Conservation (phyloP, 73 alveolate species). For the Tetrahymena thermophila region DNA sequence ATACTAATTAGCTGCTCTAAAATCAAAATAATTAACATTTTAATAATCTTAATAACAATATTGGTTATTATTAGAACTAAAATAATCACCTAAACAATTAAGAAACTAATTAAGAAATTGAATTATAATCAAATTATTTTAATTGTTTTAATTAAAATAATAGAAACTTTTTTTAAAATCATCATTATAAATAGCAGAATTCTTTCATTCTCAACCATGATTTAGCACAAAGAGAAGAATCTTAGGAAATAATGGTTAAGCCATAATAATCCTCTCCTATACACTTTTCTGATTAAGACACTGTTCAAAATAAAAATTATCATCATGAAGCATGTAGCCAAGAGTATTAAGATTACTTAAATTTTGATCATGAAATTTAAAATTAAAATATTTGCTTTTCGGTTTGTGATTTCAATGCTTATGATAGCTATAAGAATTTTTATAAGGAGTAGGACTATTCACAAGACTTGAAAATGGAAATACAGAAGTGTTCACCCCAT, state of each 20-base stretch:
- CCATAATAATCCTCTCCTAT: neutral
- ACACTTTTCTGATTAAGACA: neutral
- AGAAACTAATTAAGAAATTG: neutral
- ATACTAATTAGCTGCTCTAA: neutral
- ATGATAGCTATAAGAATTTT: neutral
- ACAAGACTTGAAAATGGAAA: neutral
- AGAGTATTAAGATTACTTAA: neutral
- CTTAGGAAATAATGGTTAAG: neutral
- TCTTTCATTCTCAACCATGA: neutral
- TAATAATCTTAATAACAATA: no score
- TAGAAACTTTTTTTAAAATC: neutral
- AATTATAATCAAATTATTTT: neutral
- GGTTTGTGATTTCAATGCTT: neutral
- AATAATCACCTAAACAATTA: neutral
- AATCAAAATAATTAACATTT: no score
- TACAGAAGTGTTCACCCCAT: neutral
- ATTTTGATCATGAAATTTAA: neutral
- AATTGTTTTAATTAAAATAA: no score
- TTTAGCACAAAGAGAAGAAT: neutral
- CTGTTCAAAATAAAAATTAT: neutral
- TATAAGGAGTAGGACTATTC: neutral
- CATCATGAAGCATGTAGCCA: neutral
- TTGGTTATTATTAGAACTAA: neutral
- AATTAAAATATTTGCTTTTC: neutral
- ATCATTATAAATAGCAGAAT: neutral